phyloP scores from a whole-genome alignment of 2,329 filamentous ascomycete species.

The Trichoderma atrobrunneum region DNA sequence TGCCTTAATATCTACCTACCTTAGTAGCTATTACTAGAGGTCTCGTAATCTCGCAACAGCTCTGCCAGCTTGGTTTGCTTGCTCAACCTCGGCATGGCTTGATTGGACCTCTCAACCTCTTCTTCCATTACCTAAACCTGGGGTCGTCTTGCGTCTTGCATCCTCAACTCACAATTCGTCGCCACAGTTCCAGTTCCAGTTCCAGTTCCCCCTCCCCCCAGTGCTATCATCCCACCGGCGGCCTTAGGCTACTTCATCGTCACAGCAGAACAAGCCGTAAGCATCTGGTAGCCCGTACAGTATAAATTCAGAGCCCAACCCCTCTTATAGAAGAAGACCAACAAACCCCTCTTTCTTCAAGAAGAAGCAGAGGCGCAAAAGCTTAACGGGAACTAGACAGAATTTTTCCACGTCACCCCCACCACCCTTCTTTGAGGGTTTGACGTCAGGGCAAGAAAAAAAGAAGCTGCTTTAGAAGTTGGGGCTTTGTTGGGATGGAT shows the following conservation, averaged over 20 bases:
- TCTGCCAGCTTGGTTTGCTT: background rate
- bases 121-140: background rate
- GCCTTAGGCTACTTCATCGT: background rate
- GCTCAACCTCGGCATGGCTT: background rate
- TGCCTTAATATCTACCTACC: background rate
- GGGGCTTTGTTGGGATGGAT: background rate
- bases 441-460: background rate
- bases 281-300: background rate
- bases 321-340: no score
- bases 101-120: background rate
- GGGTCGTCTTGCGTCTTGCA: no score
- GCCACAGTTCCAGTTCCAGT: background rate
- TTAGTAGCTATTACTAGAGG: background rate
- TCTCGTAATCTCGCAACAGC: background rate
- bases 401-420: background rate
- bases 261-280: background rate
- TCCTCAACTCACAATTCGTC: no score
- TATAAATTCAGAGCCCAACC: background rate
- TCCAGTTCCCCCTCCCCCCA: background rate
- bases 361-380: background rate
- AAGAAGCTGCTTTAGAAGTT: background rate
- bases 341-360: background rate
- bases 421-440: background rate
- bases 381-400: background rate
- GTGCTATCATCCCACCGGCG: background rate